Evolutionary conservation across 495 filamentous ascomycete genomes (phyloP), one percentile per base, ranked within the genome.

Genomic region (Xylaria intraflava): DNA sequence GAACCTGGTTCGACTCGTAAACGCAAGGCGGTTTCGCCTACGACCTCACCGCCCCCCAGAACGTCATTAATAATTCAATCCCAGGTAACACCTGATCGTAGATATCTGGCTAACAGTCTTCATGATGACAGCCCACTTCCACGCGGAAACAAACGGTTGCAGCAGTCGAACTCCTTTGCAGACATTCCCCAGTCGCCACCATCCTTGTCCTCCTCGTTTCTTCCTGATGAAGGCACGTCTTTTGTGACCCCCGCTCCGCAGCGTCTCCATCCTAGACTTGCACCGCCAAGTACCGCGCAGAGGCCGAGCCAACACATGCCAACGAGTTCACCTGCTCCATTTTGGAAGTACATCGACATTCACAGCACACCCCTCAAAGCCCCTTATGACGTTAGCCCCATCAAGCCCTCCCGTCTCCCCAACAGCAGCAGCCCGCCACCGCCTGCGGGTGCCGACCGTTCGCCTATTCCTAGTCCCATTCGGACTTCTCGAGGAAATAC

Each of bases 301-400:
- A 78, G 91, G 38, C 94, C 94, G 2, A 95, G 89, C 60, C 89
- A 92, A 65, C 93, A 91, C 70, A 90, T 96, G 83, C 88, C 90
- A 16, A 90, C 92, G 64, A 92, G 87, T 65, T 94, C 88, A 19
- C 93, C 93, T 0, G 93, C 94, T n/a, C 90, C 92, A 17, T 97
- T 96, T 72, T 97, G 92, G 92, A 94, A 89, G 62, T 93, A 86
- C 63, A 83, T 79, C 26, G 82, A 85, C 56, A 76, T 85, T 49
- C 82, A 85, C 10, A 90, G 83, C 69, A 96, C 90, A 1, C 90
- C 91, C 33, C 82, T 86, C 2, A 80, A 81, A 53, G 76, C 81
- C 1, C 72, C 76, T 27, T 78, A 57, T 60, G 74, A 82, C 59
- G 31, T 76, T 39, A 76, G 80, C 64, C 72, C 80, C 49, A 69